A percentile compares a stretch with the other conserved stretches of the same genome.
Conservation (phyloP, 768 basidiomycete species). For the Xerocomus brunneocitrinus region DNA sequence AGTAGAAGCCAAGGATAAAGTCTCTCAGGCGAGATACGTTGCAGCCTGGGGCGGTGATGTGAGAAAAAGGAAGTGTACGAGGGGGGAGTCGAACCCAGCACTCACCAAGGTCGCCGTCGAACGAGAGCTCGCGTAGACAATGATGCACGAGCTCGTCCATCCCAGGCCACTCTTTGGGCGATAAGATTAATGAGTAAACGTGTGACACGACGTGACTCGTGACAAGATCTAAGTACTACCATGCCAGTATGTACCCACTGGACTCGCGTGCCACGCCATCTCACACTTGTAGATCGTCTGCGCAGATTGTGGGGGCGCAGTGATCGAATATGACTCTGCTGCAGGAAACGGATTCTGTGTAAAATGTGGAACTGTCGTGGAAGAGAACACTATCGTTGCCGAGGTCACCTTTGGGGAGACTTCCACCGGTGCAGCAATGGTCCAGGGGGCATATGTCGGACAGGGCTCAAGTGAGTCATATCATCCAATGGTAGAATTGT, state of each 20-base stretch:
- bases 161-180: background rate
- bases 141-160: conserved; percentile 89
- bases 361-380: conserved; percentile 83
- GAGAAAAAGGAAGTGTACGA: conserved; percentile 19
- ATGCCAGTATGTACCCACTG: background rate
- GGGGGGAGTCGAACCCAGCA: conserved; percentile 44
- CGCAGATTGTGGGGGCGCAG: conserved; percentile 74
- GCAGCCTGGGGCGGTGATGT: conserved; percentile 49
- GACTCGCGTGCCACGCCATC: background rate
- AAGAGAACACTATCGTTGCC: conserved; percentile 90
- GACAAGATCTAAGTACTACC: background rate
- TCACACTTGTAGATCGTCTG: conserved; percentile 49
- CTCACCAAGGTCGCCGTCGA: conserved; percentile 88
- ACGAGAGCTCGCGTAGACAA: conserved; percentile 80
- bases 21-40: conserved; percentile 65
- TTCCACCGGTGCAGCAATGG: conserved; percentile 87
- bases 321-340: conserved; percentile 80
- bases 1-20: conserved; percentile 66
- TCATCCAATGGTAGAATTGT: background rate
- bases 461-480: conserved; percentile 78
- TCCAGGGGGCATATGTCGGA: conserved; percentile 89
- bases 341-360: conserved; percentile 85
- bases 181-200: conserved; percentile 4
- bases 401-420: conserved; percentile 97
- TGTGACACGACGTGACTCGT: conserved; percentile 14